Evolutionary conservation across 495 filamentous ascomycete species (phyloP), one percentile per base, ranked within the genome.

Genomic region (Neurospora sp.): DNA sequence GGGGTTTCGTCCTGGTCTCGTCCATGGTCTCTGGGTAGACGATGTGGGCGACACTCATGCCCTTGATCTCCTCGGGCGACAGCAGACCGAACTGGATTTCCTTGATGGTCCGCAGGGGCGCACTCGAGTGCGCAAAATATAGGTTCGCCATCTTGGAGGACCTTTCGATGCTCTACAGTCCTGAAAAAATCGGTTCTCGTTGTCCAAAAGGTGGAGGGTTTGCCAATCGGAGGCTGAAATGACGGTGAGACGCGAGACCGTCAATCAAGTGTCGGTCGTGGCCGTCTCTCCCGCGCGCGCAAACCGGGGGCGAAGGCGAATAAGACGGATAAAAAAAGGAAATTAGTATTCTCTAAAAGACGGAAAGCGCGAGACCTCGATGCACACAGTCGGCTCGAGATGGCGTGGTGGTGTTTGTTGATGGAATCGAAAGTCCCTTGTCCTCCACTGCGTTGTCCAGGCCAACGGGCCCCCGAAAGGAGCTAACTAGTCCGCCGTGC

Each of bases 21-120:
- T 99, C 96, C 96, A 98, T 97, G 10, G 96, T 98, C 87, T 99
- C 96, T 1, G 96, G 94, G 78, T 98, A 97, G 80, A 93, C 86
- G 74, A 99, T 93, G 77, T 94, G 92, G 39, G 89, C 90, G 69
- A 98, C 94, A 84, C 94, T 97, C 93, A 97, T 94, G 73, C 89
- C 92, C 85, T 98, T 98, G 84, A 97, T 96, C 83, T 99, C 96
- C 80, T 98, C 95, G 1, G 96, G 96, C 20, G 94, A 94, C 78
- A 97, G 86, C 74, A 99, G 90, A 78, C 96, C 96, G 83, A 99
- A 99, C 85, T 98, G 96, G 75, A 99, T 97, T 88, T 98, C 96
- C 87, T 97, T 89, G 75, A 99, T 93, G 72, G 91, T 93, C 86
- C 94, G 93, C 88, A 97, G 85, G 77, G 94, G 93, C 89, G 96